Evolutionary conservation across 148 eudicot genomes (phyloP), one percentile per base, ranked within the genome.

Genomic region (Silene latifolia): DNA sequence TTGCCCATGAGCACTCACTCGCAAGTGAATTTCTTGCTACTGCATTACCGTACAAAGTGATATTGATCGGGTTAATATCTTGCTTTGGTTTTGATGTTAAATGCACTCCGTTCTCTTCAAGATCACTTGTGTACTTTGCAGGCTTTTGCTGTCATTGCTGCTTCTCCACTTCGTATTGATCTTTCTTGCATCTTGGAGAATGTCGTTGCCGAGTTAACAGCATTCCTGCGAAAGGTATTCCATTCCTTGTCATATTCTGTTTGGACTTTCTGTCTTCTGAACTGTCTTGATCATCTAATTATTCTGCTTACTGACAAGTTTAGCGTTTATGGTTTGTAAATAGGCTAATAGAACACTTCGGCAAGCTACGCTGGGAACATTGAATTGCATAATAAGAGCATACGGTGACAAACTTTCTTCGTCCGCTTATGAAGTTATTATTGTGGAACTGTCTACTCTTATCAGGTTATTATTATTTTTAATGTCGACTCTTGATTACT

Each of bases 341-440:
- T 84, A 96, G 99, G 99, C 99, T 57, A 96, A 96, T 72, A 87
- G 98, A 72, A 90, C 99, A 20, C 77, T 96, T 63, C 86, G 99
- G 72, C 99, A 96, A 83, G 98, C 99, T 59, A 92, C 99, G 8
- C 79, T 95, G 75, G 96, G 99, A 60, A 88, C 99, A n/a, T 74
- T 96, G 72, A 92, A 92, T 80, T 92, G 91, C 44, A 74, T 96
- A 11, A 88, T 92, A 72, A 88, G 87, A 76, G 99, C 91, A 70
- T 96, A 96, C 82, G 98, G 98, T 74, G 98, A 96, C 79, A 87
- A 88, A 84, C 90, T 96, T 81, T 84, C 89, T 77, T 81, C 98
- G 72, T 80, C 96, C 80, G 97, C 99, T 68, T 96, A 92, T 88
- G 99, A 88, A 87, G 94, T 90, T 75, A 96, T 96, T 75, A 89